These are phyloP conservation scores for Syncephalis plumigaleata DNA, from an alignment of 371 early-diverging fungal species.

Conservation along the genomic window DNA sequence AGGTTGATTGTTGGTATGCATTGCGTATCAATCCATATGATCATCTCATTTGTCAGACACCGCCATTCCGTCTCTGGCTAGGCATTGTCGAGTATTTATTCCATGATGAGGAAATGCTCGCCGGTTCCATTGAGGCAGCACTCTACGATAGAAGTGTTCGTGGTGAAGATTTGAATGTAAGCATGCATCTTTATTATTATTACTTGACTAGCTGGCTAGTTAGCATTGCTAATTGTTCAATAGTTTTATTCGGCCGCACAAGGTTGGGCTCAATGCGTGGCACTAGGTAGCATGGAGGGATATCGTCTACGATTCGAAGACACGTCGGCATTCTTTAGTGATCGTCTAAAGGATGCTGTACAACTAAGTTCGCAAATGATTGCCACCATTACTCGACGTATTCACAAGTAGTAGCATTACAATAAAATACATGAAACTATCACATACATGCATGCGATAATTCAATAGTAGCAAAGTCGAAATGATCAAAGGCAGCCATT, in stretches of 20 bases:
- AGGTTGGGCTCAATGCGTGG: slow-evolving; percentile 87
- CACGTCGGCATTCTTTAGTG: slow-evolving; percentile 62
- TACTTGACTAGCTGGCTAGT: neutral
- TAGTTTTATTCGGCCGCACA: slow-evolving; percentile 77
- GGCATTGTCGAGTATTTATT: slow-evolving; percentile 90
- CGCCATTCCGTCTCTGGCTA: slow-evolving; percentile 84
- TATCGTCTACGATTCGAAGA: slow-evolving; percentile 71
- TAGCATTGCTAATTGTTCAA: neutral
- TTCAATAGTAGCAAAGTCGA: no score
- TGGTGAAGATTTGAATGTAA: slow-evolving; percentile 60
- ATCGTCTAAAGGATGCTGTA: slow-evolving; percentile 51
- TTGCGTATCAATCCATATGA: slow-evolving; percentile 78
- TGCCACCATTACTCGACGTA: slow-evolving; percentile 22
- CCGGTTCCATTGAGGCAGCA: slow-evolving; percentile 71
- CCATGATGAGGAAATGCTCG: slow-evolving; percentile 50
- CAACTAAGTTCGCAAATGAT: slow-evolving; percentile 54
- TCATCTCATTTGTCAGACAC: slow-evolving; percentile 89
- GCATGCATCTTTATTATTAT: neutral
- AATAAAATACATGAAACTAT: no score
- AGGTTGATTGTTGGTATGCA: slow-evolving; percentile 78
- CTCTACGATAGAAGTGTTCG: slow-evolving; percentile 61
- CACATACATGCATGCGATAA: slow-evolving; percentile 1
- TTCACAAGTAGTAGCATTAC: no score
- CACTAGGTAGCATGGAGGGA: slow-evolving; percentile 59
- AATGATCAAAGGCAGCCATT: no score